Evolutionary conservation across 2,329 filamentous ascomycete genomes (phyloP).

Genomic region (Fusarium sp.): DNA sequence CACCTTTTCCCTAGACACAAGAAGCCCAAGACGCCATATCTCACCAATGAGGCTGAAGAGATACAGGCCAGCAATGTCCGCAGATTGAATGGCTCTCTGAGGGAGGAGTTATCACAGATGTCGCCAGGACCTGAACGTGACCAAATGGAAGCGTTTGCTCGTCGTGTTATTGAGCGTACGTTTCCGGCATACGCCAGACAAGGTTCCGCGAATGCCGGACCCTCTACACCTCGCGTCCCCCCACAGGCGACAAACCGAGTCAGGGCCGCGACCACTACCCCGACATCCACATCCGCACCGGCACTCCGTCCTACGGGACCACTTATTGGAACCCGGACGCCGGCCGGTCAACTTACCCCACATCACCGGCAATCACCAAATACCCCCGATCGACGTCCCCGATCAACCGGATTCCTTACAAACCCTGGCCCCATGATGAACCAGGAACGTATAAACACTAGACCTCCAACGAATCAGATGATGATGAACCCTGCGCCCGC

Average conservation of each 20-base stretch:
- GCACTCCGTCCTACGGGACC: background rate
- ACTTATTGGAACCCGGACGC: background rate
- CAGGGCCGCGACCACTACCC: background rate
- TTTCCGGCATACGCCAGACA: background rate
- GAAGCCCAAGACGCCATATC: background rate
- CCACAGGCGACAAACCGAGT: background rate
- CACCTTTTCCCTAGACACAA: background rate
- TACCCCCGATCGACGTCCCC: background rate
- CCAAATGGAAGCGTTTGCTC: background rate
- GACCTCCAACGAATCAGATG: background rate
- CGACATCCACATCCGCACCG: background rate
- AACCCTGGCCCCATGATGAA: background rate
- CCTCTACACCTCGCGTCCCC: background rate
- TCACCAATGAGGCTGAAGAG: background rate
- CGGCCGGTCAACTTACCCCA: background rate
- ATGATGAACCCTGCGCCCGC: background rate
- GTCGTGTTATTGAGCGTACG: background rate
- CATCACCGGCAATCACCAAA: background rate
- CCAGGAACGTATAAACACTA: background rate
- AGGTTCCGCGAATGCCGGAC: background rate
- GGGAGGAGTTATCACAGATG: background rate
- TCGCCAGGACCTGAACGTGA: background rate
- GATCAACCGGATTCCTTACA: background rate
- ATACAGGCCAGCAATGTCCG: background rate
- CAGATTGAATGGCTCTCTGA: background rate